Evolutionary conservation across 2,329 filamentous ascomycete species (phyloP).

Genomic region (Fusarium sp.): DNA sequence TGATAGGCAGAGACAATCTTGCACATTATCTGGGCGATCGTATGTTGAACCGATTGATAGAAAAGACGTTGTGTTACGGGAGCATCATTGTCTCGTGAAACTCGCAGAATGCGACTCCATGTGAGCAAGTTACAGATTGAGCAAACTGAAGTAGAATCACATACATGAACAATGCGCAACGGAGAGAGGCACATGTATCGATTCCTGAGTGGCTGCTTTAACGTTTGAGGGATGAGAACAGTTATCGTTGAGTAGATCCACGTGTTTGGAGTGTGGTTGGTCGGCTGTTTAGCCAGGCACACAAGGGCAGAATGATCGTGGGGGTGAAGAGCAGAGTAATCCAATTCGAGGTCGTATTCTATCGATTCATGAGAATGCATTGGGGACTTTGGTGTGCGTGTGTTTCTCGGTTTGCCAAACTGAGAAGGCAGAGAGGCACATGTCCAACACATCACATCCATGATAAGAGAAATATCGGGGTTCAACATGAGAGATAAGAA

Average conservation of each 20-base stretch:
- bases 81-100: conserved; percentile 2
- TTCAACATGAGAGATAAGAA: conserved; percentile 17
- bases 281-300: conserved; percentile 9
- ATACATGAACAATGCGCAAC: neutral
- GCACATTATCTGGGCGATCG: conserved; percentile 2
- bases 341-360: neutral
- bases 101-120: neutral
- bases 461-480: conserved; percentile 19
- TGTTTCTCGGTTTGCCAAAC: conserved; percentile 24
- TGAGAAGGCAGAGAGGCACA: conserved; percentile 21
- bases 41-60: neutral
- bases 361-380: neutral
- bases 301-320: conserved; percentile 1
- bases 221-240: conserved; percentile 20
- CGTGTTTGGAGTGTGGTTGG: conserved; percentile 33
- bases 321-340: neutral
- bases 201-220: conserved; percentile 6
- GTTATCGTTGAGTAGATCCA: conserved; percentile 35
- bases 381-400: conserved; percentile 7
- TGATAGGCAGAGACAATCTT: neutral
- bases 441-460: conserved; percentile 3
- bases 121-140: conserved; percentile 3
- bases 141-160: conserved; percentile 6
- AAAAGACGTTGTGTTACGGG: neutral
- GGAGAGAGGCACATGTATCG: conserved; percentile 4